Evolutionary conservation across 208 protist species (phyloP).

Genomic region (Porcisia deanei): DNA sequence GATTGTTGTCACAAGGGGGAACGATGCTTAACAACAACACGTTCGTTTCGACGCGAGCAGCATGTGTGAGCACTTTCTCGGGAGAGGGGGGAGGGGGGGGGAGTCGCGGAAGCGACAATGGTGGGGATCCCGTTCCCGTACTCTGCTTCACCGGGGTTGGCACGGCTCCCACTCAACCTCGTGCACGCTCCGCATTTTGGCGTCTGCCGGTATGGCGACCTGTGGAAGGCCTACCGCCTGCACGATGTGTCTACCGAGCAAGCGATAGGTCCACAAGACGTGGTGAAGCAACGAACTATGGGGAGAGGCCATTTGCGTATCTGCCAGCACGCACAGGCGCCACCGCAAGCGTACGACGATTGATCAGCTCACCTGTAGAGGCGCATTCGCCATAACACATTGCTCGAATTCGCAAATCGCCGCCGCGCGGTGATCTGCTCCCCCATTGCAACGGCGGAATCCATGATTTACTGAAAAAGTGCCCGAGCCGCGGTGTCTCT

Average conservation of each 20-base stretch:
- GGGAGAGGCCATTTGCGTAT: not conserved
- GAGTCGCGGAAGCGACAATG: not conserved
- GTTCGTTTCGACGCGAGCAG: not conserved
- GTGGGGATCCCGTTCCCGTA: no score
- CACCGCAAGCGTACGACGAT: not conserved
- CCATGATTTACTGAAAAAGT: slow-evolving; percentile 48
- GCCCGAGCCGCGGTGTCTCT: slow-evolving; percentile 36
- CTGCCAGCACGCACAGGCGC: not conserved
- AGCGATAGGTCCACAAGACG: no score
- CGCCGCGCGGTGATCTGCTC: slow-evolving; percentile 33
- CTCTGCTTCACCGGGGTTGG: not conserved
- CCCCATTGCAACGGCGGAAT: slow-evolving; percentile 50
- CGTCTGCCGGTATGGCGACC: slow-evolving; percentile 23
- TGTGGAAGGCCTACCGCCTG: slow-evolving; percentile 21
- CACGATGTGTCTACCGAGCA: slow-evolving; percentile 1
- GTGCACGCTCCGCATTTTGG: slow-evolving; percentile 15
- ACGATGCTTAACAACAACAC: not conserved
- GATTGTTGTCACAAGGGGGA: not conserved
- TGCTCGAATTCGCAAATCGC: not conserved
- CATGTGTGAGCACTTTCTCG: not conserved
- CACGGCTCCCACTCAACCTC: not conserved
- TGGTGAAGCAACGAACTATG: not conserved
- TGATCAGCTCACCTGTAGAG: not conserved
- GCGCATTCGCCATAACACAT: not conserved
- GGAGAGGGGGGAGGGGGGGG: not conserved